A percentile compares a stretch with the other conserved stretches of the same genome.
phyloP scores from a whole-genome alignment of 192 early-diverging fungal genomes.

The Mortierella claussenii region DNA sequence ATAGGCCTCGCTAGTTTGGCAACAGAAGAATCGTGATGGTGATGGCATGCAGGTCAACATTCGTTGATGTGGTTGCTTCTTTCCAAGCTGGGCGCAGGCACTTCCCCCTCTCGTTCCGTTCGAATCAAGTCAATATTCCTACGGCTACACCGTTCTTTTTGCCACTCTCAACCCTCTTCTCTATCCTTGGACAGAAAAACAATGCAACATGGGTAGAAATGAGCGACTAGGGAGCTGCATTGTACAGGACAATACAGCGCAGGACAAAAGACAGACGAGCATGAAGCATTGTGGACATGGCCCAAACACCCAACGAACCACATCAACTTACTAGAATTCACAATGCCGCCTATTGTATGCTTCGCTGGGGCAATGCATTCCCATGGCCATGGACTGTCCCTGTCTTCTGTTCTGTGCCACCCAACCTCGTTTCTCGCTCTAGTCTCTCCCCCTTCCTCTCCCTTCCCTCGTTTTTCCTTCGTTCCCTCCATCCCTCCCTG shows the following conservation, averaged over 20 bases:
- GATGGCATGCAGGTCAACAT: background rate
- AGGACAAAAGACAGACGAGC: background rate
- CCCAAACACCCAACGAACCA: conserved; percentile 15
- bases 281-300: conserved; percentile 3
- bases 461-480: background rate
- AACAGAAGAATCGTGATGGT: background rate
- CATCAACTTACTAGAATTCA: no score
- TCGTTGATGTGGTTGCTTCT: background rate
- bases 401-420: background rate
- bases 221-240: background rate
- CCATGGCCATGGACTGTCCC: background rate
- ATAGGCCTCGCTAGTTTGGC: background rate
- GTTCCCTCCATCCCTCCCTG: conserved; percentile 4
- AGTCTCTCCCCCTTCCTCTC: background rate
- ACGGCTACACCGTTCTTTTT: background rate
- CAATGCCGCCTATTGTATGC: background rate
- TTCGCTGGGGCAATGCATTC: background rate
- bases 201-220: background rate
- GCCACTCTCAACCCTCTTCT: background rate
- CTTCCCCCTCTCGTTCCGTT: background rate
- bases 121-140: background rate
- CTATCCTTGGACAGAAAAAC: background rate
- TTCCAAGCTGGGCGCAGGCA: no score
- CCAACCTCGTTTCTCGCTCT: background rate
- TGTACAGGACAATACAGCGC: background rate